Evolutionary conservation across 176 grass and related monocot genomes (phyloP).

Genomic region (Pharus latifolius): DNA sequence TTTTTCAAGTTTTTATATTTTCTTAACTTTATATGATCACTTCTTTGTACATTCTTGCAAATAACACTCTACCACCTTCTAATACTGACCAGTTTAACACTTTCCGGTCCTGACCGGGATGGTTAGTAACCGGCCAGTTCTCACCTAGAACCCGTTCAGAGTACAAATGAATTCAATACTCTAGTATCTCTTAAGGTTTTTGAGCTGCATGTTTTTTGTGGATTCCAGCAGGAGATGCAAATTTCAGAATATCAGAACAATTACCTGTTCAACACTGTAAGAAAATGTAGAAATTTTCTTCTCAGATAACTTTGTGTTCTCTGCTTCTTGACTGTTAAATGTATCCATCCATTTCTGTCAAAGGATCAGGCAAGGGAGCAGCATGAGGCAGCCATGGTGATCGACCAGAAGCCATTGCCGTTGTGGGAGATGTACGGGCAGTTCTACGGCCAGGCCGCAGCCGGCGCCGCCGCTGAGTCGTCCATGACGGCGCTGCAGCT

Average conservation of each 20-base stretch:
- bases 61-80: too few relatives aligned
- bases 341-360: background rate
- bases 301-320: background rate
- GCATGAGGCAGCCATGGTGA: background rate
- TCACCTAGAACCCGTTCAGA: too few relatives aligned
- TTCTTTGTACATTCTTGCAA: too few relatives aligned
- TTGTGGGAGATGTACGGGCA: conserved; percentile 19
- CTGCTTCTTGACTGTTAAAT: background rate
- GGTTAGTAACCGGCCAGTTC: too few relatives aligned
- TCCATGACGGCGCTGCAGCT: conserved; percentile 34
- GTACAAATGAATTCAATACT: background rate
- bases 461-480: conserved; percentile 23
- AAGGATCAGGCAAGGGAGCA: conserved; percentile 5
- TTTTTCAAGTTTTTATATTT: too few relatives aligned
- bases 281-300: background rate
- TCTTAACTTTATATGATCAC: too few relatives aligned
- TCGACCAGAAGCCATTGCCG: conserved; percentile 20
- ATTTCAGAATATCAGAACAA: conserved; percentile 28
- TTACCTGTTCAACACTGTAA: conserved; percentile 44
- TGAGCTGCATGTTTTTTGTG: background rate
- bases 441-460: background rate
- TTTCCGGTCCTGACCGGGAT: too few relatives aligned
- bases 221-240: conserved; percentile 17
- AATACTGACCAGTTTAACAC: too few relatives aligned
- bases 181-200: background rate